These are phyloP conservation scores for Sicyos edulis DNA, from an alignment of 306 rosid genomes.

Conservation along the genomic window DNA sequence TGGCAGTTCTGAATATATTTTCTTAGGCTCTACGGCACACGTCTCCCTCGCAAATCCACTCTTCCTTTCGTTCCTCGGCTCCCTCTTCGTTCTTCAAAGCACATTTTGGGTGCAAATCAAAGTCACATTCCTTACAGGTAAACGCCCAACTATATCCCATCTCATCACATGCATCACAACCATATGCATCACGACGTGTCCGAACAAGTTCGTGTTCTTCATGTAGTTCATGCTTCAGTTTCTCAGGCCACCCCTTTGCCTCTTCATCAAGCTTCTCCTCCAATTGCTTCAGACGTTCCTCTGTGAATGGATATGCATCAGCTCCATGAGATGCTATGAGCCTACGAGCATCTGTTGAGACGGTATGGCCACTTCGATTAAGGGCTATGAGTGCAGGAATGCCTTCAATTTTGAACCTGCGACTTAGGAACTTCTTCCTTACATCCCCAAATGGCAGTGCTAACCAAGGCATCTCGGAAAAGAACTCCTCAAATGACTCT, in stretches of 20 bases:
- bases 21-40: constrained; percentile 44
- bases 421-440: constrained; percentile 48
- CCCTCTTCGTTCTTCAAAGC: constrained; percentile 33
- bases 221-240: constrained; percentile 36
- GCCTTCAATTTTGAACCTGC: constrained; percentile 50
- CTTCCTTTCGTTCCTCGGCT: constrained; percentile 34
- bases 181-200: constrained; percentile 25
- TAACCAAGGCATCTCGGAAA: constrained; percentile 72
- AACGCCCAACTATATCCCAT: constrained; percentile 51
- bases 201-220: constrained; percentile 49
- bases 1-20: constrained; percentile 28
- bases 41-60: constrained; percentile 53
- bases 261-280: constrained; percentile 40
- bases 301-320: constrained; percentile 64
- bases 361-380: constrained; percentile 54
- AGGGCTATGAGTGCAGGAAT: constrained; percentile 62
- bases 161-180: constrained; percentile 39
- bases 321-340: constrained; percentile 43
- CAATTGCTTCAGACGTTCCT: constrained; percentile 39
- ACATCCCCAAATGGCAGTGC: constrained; percentile 71
- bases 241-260: constrained; percentile 68
- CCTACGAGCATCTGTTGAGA: constrained; percentile 46
- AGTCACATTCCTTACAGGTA: constrained; percentile 52
- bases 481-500: constrained; percentile 51
- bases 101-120: constrained; percentile 58